These are phyloP conservation scores for Russula lepida DNA, from an alignment of 768 basidiomycete species.

Conservation along the genomic window DNA sequence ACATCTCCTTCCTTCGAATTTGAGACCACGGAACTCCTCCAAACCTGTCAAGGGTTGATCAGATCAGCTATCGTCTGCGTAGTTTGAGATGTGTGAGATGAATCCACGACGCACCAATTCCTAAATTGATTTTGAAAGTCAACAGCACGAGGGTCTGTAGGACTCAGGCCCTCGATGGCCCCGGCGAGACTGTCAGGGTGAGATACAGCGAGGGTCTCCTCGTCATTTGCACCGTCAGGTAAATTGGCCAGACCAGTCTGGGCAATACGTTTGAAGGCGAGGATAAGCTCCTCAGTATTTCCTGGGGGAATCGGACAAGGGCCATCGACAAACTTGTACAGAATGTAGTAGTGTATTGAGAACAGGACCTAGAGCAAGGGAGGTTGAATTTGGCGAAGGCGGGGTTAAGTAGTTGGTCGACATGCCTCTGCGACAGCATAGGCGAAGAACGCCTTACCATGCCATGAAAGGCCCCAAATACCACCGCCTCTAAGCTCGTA, in stretches of 20 bases:
- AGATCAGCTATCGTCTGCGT: neutral
- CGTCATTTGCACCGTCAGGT: constrained; percentile 44
- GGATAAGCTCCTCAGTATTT: constrained; percentile 48
- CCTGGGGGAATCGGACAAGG: constrained; percentile 38
- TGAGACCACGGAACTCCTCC: constrained; percentile 63
- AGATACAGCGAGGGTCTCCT: constrained; percentile 41
- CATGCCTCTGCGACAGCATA: constrained; percentile 52
- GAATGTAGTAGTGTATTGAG: constrained; percentile 52
- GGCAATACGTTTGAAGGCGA: constrained; percentile 52
- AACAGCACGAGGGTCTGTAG: constrained; percentile 58
- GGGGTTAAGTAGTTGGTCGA: neutral
- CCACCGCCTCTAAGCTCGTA: constrained; percentile 38
- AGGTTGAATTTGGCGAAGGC: neutral
- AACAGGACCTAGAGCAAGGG: constrained; percentile 47
- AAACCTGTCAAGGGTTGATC: constrained; percentile 46
- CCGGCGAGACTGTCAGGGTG: constrained; percentile 58
- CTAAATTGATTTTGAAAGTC: constrained; percentile 64
- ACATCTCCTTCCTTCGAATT: constrained; percentile 53
- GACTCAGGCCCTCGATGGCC: constrained; percentile 45
- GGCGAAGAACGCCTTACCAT: constrained; percentile 34
- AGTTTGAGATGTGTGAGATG: neutral
- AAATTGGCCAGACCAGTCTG: constrained; percentile 55
- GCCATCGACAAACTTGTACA: constrained; percentile 41
- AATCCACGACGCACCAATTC: constrained; percentile 35
- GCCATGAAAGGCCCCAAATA: constrained; percentile 37